Evolutionary conservation across 805 yeast genomes (phyloP), one percentile per base, ranked within the genome.

Genomic region (Saccharomycopsis amapae): DNA sequence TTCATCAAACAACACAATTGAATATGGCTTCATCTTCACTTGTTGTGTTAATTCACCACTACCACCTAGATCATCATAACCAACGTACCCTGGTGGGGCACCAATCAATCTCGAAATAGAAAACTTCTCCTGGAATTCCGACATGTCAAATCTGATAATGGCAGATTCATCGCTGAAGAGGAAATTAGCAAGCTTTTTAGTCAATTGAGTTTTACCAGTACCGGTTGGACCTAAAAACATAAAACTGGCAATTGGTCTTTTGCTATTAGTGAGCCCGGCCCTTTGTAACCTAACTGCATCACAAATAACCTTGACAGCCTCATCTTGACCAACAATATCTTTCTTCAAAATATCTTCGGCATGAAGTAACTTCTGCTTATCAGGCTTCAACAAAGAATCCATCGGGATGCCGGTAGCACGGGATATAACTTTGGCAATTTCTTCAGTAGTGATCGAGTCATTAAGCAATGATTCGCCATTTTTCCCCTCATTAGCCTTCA

Each of bases 151-250:
- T 56, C 98, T 72, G 20, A 89, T 78, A 30, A 90, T 88, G 7
- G 96, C 78, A 37, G 78, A 72, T 58, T 85, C 87, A 62, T 90
- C 90, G 58, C 88, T 93, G 65, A 93, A 93, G 56, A 90, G 65
- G 57, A 93, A 93, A 56, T 87, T 88, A 2, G 97, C 96, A 47
- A 90, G 72, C 0, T 94, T 81, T 62, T 93, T 90, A 5, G 97
- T 89, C 43, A 93, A 72, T 63, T 93, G 97, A 0, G 98, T 93
- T 64, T 90, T 90, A 67, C 98, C 98, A 0, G 97, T 90, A 67
- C 98, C 98, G 0, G 98, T 93, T 44, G 98, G 97, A 19, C 98
- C 98, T 54, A 93, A 70, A 64, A 93, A 93, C 83, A 90, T 82
- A 64, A 93, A 93, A 45, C 95, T 84, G 1, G 97, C 97, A 56